Conservation (phyloP, 192 early-diverging fungal genomes). For the Gonapodya prolifera region DNA sequence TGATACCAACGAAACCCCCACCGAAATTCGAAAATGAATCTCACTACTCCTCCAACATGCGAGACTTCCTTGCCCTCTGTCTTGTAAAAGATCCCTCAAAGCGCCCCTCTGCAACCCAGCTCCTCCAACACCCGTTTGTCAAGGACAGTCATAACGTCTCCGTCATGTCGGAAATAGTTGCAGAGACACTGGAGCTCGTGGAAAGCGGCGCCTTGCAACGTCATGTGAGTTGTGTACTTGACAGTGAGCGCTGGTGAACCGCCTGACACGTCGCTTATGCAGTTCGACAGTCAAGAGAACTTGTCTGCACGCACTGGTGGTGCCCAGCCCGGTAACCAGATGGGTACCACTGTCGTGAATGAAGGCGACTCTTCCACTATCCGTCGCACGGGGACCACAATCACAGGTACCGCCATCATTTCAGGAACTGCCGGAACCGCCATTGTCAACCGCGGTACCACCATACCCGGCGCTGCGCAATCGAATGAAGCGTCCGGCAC, state of each 20-base stretch:
- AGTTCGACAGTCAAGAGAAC: not conserved
- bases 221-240: not conserved
- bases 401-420: no score
- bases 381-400: not conserved
- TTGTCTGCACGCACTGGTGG: not conserved
- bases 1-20: slow-evolving; percentile 48
- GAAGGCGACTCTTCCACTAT: not conserved
- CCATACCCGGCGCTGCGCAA: not conserved
- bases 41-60: slow-evolving; percentile 29
- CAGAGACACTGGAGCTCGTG: not conserved
- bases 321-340: not conserved
- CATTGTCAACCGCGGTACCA: no score
- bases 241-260: not conserved
- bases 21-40: slow-evolving; percentile 31
- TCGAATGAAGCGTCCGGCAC: not conserved
- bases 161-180: not conserved
- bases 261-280: not conserved
- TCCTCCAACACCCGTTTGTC: slow-evolving; percentile 18
- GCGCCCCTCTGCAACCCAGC: slow-evolving; percentile 29
- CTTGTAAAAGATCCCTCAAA: slow-evolving; percentile 40
- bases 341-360: not conserved
- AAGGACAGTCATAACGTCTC: not conserved
- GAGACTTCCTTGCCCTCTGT: slow-evolving; percentile 36
- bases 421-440: no score
- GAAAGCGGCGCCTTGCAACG: not conserved